Base-by-base conservation (phyloP, 1,284 basidiomycete genomes). In the Cutaneotrichosporon dermatis region DNA sequence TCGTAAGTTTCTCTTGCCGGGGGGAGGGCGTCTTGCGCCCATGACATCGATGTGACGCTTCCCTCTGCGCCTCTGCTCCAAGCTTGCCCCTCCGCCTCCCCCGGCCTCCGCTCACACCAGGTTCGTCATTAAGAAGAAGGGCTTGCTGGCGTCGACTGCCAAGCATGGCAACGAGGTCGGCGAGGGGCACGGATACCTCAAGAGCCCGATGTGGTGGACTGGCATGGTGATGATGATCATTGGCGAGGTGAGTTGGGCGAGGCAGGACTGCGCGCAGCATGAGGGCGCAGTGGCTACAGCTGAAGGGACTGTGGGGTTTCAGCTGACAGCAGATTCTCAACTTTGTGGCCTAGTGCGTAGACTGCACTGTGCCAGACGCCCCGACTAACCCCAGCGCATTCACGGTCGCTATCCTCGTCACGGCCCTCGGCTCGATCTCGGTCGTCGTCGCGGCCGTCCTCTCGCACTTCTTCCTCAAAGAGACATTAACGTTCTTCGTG, bases 381-480 rank as follows among this genome's bases (percentile, higher is more conserved):
- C 25, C 25, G 39, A 56, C 61, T 62, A 51, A 54, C 50, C 33
- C 3, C 64, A 75, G 73, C 54, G 72, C 67, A 25, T 75, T 70
- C 61, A 76, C 69, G 57, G 74, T 71, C 58, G 74, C 67, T 12
- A 64, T 71, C 50, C 65, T 76, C 43, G 76, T 76, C 35, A 75
- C 73, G 15, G 94, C 95, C 1, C 85, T 99, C 69, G 95, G 95
- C 49, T 93, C 94, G 4, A 84, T 99, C 57, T 94, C 92, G n/a
- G 96, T 99, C 66, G 94, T 99, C 69, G 84, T 98, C 65, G 95
- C 89, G 69, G 95, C 95, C 41, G 88, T 96, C 35, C 82, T 98
- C 16, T 95, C 93, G 9, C 92, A 92, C 48, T 83, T 96, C 69
- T 89, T 98, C 79, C 86, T 98, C 69, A 88, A 95, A 55, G 96